Conservation (phyloP, 371 early-diverging fungal genomes). For the Globomyces sp. region DNA sequence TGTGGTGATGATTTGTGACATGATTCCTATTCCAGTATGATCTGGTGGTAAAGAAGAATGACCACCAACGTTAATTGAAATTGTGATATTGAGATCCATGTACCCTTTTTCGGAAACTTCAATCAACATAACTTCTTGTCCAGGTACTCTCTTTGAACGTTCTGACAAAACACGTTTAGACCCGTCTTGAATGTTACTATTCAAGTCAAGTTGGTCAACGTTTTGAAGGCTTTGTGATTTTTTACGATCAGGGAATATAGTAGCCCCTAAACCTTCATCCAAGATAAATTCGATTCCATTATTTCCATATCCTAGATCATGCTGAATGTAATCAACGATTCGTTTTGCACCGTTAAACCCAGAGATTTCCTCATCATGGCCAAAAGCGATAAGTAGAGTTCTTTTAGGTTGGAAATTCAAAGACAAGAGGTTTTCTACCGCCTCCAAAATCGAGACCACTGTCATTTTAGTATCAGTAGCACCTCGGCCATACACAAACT, state of each 20-base stretch:
- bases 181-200: too few species aligned
- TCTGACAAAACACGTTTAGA: too few species aligned
- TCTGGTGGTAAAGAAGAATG: constrained; percentile 38
- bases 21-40: constrained; percentile 32
- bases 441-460: constrained; percentile 34
- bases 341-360: constrained; percentile 18
- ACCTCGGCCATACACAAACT: constrained; percentile 44
- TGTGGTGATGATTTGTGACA: constrained; percentile 24
- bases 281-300: constrained; percentile 32
- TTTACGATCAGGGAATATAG: too few species aligned
- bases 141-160: not conserved
- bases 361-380: constrained; percentile 46
- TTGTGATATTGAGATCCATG: constrained; percentile 31
- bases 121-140: not conserved
- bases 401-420: constrained; percentile 25
- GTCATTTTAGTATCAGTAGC: constrained; percentile 34
- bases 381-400: constrained; percentile 36
- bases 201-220: too few species aligned
- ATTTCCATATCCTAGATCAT: constrained; percentile 16
- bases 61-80: constrained; percentile 36
- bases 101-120: constrained; percentile 39
- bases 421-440: constrained; percentile 35
- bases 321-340: constrained; percentile 9
- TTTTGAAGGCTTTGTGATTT: too few species aligned
- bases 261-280: constrained; percentile 34